Conservation (phyloP, 495 filamentous ascomycete genomes). For the Haplographium delicatum region DNA sequence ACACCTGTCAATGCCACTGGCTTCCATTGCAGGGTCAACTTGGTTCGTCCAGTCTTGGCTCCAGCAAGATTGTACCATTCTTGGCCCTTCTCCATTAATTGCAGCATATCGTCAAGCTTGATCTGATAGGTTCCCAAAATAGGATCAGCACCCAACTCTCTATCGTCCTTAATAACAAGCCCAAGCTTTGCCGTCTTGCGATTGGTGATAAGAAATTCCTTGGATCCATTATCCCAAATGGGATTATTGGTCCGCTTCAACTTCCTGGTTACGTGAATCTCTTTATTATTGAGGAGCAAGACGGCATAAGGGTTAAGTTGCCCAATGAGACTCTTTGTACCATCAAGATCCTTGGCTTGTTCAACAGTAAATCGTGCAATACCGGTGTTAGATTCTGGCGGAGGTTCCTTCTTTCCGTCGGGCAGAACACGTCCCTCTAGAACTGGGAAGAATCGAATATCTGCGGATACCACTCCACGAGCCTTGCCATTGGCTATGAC, state of each 20-base stretch:
- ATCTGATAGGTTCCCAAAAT: constrained; percentile 89
- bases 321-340: constrained; percentile 81
- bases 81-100: constrained; percentile 84
- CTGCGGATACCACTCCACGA: constrained; percentile 71
- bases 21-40: constrained; percentile 90
- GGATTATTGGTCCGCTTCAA: constrained; percentile 96
- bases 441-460: constrained; percentile 94
- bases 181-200: constrained; percentile 84
- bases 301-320: constrained; percentile 85
- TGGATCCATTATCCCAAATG: constrained; percentile 82
- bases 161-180: constrained; percentile 89
- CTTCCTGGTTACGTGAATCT: constrained; percentile 77
- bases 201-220: constrained; percentile 91
- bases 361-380: constrained; percentile 89
- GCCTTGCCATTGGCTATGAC: constrained; percentile 78
- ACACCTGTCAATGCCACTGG: constrained; percentile 79
- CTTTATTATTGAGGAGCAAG: constrained; percentile 83
- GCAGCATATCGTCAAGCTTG: constrained; percentile 86
- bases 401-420: constrained; percentile 70
- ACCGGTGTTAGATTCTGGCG: constrained; percentile 86
- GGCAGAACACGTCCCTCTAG: constrained; percentile 64
- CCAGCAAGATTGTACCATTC: constrained; percentile 92
- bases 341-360: constrained; percentile 93
- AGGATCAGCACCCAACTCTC: constrained; percentile 76
- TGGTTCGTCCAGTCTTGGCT: constrained; percentile 75